These are phyloP conservation scores for Pichia scutulata DNA, from an alignment of 805 yeast species.

Conservation along the genomic window DNA sequence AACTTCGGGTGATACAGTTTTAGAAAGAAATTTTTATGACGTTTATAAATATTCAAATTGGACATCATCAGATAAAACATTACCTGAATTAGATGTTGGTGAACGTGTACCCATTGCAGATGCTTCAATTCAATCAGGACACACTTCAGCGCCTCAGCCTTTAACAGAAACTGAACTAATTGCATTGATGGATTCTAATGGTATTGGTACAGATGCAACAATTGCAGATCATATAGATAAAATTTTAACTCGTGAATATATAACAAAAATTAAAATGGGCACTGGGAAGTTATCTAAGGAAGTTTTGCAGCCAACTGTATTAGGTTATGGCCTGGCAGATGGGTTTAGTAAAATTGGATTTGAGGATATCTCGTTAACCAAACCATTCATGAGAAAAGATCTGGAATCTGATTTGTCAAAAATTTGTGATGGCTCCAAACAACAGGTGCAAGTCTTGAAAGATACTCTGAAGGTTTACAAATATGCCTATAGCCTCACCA, in stretches of 20 bases:
- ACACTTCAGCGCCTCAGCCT: constrained; percentile 71
- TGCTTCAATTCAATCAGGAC: constrained; percentile 62
- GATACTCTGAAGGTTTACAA: constrained; percentile 51
- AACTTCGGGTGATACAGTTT: constrained; percentile 67
- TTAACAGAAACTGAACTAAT: constrained; percentile 91
- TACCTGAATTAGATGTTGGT: constrained; percentile 57
- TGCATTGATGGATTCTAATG: constrained; percentile 91
- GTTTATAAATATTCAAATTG: constrained; percentile 74
- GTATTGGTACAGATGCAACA: constrained; percentile 98
- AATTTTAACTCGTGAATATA: constrained; percentile 60
- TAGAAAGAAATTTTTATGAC: constrained; percentile 70
- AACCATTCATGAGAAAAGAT: constrained; percentile 77
- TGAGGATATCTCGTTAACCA: constrained; percentile 65
- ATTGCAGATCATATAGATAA: constrained; percentile 96
- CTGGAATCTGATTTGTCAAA: constrained; percentile 60
- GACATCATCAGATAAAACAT: constrained; percentile 48
- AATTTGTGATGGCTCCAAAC: constrained; percentile 58
- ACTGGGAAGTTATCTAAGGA: constrained; percentile 32
- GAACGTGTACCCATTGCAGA: constrained; percentile 49
- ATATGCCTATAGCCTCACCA: constrained; percentile 42
- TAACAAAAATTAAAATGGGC: constrained; percentile 33
- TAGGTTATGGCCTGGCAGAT: constrained; percentile 82
- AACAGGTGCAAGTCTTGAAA: constrained; percentile 45
- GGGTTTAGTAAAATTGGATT: constrained; percentile 79
- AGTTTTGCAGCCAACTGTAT: constrained; percentile 62